phyloP scores from a whole-genome alignment of 345 rosid genomes.

The Ricinus communis region DNA sequence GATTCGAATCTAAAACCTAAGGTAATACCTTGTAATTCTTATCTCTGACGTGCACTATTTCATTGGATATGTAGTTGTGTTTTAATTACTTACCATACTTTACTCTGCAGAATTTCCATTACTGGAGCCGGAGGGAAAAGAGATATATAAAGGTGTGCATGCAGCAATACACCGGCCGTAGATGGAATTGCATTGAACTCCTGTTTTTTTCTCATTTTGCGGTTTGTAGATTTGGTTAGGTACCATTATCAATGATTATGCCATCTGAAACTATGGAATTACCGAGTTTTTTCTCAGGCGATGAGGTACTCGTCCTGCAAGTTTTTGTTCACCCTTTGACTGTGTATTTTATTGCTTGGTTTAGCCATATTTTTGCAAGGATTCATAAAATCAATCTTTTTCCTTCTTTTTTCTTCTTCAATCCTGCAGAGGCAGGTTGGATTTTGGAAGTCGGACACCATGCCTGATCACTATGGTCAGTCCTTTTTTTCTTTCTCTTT shows the following conservation, averaged over 20 bases:
- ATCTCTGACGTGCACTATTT: not conserved
- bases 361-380: not conserved
- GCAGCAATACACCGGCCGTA: constrained; percentile 2
- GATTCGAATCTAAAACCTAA: not conserved
- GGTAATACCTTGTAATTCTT: constrained; percentile 14
- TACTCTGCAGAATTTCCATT: constrained; percentile 7
- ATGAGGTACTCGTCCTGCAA: constrained; percentile 34
- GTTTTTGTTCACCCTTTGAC: not conserved
- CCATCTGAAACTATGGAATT: constrained; percentile 40
- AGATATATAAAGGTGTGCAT: not conserved
- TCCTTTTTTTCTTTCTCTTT: not conserved
- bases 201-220: not conserved
- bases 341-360: not conserved
- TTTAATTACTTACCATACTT: not conserved
- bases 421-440: constrained; percentile 45
- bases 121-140: not conserved
- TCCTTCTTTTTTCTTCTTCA: constrained; percentile 16
- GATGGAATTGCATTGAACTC: not conserved
- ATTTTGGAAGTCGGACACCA: constrained; percentile 42
- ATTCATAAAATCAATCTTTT: not conserved
- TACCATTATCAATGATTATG: constrained; percentile 23
- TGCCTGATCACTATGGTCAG: constrained; percentile 43
- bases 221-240: constrained; percentile 1
- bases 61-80: not conserved
- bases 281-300: constrained; percentile 34